Conservation (phyloP, 2,329 filamentous ascomycete genomes). For the Pyricularia pennisetigena region DNA sequence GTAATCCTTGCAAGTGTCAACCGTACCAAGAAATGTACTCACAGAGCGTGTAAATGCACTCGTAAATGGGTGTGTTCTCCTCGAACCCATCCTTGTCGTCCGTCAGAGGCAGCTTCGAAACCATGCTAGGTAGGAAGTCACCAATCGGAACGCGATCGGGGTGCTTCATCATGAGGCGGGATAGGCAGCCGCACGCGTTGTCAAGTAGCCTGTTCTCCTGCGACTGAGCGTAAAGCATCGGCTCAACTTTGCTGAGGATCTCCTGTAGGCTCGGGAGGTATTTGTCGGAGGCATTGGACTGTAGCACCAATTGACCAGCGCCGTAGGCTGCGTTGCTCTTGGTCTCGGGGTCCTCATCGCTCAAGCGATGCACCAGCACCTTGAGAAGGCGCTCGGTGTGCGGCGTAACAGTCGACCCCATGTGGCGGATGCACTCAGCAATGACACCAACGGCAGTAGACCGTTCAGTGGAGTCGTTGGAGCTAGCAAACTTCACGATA, state of each 20-base stretch:
- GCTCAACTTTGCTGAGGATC: constrained; percentile 80
- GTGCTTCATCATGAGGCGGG: constrained; percentile 84
- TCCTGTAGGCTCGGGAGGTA: constrained; percentile 66
- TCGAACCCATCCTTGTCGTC: constrained; percentile 64
- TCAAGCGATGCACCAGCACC: constrained; percentile 74
- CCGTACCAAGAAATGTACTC: constrained; percentile 25
- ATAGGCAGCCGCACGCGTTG: constrained; percentile 86
- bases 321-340: constrained; percentile 95
- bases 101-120: constrained; percentile 73
- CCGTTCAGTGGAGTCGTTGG: constrained; percentile 77
- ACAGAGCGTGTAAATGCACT: constrained; percentile 83
- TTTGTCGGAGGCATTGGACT: constrained; percentile 65
- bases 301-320: constrained; percentile 72
- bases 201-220: constrained; percentile 64
- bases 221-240: constrained; percentile 66
- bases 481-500: constrained; percentile 77
- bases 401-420: constrained; percentile 70
- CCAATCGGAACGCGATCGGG: constrained; percentile 71
- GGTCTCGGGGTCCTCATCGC: constrained; percentile 81
- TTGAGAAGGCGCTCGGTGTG: constrained; percentile 71
- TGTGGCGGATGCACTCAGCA: constrained; percentile 80
- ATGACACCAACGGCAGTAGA: constrained; percentile 86
- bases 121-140: constrained; percentile 72
- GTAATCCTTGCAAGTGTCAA: constrained; percentile 5
- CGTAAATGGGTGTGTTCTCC: constrained; percentile 90